phyloP scores from a whole-genome alignment of 768 basidiomycete genomes.

The Serpula lacrymans region DNA sequence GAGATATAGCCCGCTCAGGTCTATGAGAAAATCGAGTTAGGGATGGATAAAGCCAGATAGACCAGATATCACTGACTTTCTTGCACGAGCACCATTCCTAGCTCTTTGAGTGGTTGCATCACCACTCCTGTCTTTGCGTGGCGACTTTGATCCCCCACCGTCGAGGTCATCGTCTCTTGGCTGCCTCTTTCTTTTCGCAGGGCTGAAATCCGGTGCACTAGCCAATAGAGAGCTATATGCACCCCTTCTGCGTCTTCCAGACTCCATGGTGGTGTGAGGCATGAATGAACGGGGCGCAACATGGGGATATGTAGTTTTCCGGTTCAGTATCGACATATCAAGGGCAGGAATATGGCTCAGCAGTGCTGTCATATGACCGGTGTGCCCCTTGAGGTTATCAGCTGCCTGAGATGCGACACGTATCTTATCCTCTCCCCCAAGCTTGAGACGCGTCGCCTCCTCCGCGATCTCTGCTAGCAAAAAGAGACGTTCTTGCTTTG shows the following conservation, averaged over 20 bases:
- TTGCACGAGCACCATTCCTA: slow-evolving; percentile 52
- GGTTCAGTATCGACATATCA: slow-evolving; percentile 51
- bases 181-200: slow-evolving; percentile 60
- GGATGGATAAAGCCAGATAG: neutral
- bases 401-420: slow-evolving; percentile 89
- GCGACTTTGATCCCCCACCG: slow-evolving; percentile 44
- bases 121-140: slow-evolving; percentile 55
- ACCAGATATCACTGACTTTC: slow-evolving; percentile 57
- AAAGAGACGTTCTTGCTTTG: slow-evolving; percentile 75
- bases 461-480: slow-evolving; percentile 92
- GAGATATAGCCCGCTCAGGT: slow-evolving; percentile 62
- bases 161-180: slow-evolving; percentile 66
- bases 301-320: slow-evolving; percentile 73
- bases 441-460: slow-evolving; percentile 85
- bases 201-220: slow-evolving; percentile 51
- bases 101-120: slow-evolving; percentile 43
- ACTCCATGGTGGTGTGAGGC: slow-evolving; percentile 58
- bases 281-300: slow-evolving; percentile 66
- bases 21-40: slow-evolving; percentile 29
- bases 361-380: slow-evolving; percentile 57
- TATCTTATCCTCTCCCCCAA: slow-evolving; percentile 98
- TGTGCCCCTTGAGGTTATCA: slow-evolving; percentile 75
- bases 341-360: slow-evolving; percentile 63
- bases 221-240: slow-evolving; percentile 54
- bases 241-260: slow-evolving; percentile 59